phyloP scores from a whole-genome alignment of 2,329 filamentous ascomycete species.

The Acephala macrosclerotiorum region DNA sequence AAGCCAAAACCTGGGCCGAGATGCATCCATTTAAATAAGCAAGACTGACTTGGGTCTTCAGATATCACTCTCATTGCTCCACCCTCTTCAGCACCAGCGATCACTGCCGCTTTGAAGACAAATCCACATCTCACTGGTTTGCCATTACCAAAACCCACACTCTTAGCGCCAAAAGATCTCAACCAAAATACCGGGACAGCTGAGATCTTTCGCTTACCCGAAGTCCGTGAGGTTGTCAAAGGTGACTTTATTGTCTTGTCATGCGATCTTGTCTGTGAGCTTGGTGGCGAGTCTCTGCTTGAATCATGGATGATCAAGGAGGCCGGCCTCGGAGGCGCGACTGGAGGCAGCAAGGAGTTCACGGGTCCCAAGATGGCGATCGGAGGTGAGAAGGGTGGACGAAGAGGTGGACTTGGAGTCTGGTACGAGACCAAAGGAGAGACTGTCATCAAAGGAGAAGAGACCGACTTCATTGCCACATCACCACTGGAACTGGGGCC shows the following conservation, averaged over 20 bases:
- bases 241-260: conserved; percentile 90
- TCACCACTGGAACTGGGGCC: conserved; percentile 67
- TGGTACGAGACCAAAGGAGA: conserved; percentile 89
- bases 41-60: conserved; percentile 39
- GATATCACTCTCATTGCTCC: conserved; percentile 70
- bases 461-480: conserved; percentile 90
- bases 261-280: conserved; percentile 91
- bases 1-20: background rate
- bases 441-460: conserved; percentile 83
- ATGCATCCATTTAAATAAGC: background rate
- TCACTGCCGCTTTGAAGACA: conserved; percentile 75
- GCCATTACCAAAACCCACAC: conserved; percentile 74
- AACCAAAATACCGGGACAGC: conserved; percentile 89
- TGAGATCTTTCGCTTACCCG: conserved; percentile 83
- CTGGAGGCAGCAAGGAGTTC: conserved; percentile 55
- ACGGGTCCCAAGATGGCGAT: conserved; percentile 54
- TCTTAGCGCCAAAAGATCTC: conserved; percentile 78
- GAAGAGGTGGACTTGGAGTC: conserved; percentile 83
- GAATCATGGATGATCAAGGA: conserved; percentile 93
- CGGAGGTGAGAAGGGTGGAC: conserved; percentile 62
- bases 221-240: conserved; percentile 80
- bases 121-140: conserved; percentile 80
- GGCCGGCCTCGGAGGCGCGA: conserved; percentile 69
- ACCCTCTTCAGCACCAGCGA: conserved; percentile 69
- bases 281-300: conserved; percentile 81